Evolutionary conservation across 1,284 basidiomycete genomes (phyloP).

Genomic region (Leccinum huronense): DNA sequence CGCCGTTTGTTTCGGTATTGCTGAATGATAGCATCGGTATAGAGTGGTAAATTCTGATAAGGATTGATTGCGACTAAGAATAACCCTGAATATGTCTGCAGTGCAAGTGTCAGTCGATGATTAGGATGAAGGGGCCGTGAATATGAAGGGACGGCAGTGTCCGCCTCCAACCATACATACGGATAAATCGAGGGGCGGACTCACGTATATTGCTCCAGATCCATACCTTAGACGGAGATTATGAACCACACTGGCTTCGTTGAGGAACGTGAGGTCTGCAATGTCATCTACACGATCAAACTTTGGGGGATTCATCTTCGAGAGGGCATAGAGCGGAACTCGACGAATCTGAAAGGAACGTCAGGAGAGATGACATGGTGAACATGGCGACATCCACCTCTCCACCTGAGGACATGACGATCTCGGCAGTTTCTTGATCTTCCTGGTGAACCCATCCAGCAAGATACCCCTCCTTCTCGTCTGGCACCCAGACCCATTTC

Average conservation of each 20-base stretch:
- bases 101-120: constrained; percentile 17
- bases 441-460: constrained; percentile 89
- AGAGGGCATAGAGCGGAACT: constrained; percentile 75
- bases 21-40: constrained; percentile 88
- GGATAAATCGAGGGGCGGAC: constrained; percentile 36
- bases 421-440: constrained; percentile 73
- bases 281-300: constrained; percentile 99
- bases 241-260: constrained; percentile 98
- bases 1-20: constrained; percentile 91
- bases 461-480: constrained; percentile 85
- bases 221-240: constrained; percentile 92
- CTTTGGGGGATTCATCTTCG: constrained; percentile 98
- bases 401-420: constrained; percentile 78
- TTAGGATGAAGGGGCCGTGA: constrained; percentile 4
- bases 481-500: constrained; percentile 96
- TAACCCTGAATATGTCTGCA: constrained; percentile 91
- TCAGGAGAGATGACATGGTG: constrained; percentile 17
- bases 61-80: constrained; percentile 99
- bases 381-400: constrained; percentile 49
- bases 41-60: constrained; percentile 90
- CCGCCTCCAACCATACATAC: not conserved
- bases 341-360: constrained; percentile 57
- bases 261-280: constrained; percentile 96
- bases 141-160: not conserved
- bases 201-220: constrained; percentile 91